These are phyloP conservation scores for Xylaria sp. DNA, from an alignment of 2,329 filamentous ascomycete species.

Conservation along the genomic window DNA sequence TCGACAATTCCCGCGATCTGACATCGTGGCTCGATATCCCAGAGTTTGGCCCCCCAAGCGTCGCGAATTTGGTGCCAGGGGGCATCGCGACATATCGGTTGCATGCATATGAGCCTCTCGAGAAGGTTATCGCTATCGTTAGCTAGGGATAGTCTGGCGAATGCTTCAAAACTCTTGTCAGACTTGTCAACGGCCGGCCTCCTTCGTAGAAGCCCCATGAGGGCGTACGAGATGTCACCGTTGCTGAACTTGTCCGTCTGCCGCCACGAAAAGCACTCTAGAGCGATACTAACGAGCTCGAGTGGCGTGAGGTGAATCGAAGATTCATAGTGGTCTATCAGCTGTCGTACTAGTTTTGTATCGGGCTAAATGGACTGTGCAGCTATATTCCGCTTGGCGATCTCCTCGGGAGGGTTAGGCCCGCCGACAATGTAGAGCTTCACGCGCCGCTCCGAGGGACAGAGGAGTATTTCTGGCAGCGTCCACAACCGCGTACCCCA, in stretches of 20 bases:
- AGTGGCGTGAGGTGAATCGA: conserved; percentile 47
- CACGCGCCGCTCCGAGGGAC: conserved; percentile 15
- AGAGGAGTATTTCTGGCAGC: no score
- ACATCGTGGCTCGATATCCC: conserved; percentile 50
- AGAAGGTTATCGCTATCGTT: conserved; percentile 53
- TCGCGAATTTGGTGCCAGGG: conserved; percentile 51
- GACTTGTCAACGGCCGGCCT: conserved; percentile 45
- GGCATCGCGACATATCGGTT: conserved; percentile 40
- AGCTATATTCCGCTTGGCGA: conserved; percentile 49
- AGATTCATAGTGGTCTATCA: conserved; percentile 53
- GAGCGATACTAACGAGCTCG: conserved; percentile 44
- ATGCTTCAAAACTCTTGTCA: conserved; percentile 53
- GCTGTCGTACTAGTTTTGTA: conserved; percentile 44
- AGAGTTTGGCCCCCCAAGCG: conserved; percentile 48
- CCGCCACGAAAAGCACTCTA: conserved; percentile 47
- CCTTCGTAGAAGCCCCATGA: conserved; percentile 52
- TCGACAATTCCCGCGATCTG: conserved; percentile 48
- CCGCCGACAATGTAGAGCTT: conserved; percentile 19
- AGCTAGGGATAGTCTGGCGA: conserved; percentile 51
- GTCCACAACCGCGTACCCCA: no score
- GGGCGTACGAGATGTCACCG: conserved; percentile 51
- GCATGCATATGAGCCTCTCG: conserved; percentile 51
- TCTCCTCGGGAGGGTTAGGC: conserved; percentile 12
- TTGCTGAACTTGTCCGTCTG: conserved; percentile 44
- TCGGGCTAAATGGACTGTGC: conserved; percentile 47